These are phyloP conservation scores for Hymenoscyphus albidus DNA, from an alignment of 2,329 filamentous ascomycete species.

Conservation along the genomic window DNA sequence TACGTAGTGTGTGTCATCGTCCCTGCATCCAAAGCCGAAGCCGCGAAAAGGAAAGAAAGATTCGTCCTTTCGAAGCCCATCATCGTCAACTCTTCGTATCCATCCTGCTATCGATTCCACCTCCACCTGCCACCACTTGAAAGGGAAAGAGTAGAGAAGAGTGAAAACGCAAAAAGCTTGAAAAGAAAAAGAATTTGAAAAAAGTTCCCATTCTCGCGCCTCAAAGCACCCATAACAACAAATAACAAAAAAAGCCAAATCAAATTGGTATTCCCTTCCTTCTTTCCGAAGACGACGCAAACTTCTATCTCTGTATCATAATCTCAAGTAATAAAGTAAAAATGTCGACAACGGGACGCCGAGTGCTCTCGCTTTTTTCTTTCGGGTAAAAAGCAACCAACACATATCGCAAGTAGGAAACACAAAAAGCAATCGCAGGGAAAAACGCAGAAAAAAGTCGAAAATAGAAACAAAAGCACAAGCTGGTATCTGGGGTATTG, in stretches of 20 bases:
- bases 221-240: conserved; percentile 11
- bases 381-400: conserved; percentile 16
- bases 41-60: conserved; percentile 2
- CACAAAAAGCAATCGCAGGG: conserved; percentile 9
- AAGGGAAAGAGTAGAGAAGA: conserved; percentile 5
- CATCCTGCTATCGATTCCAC: background rate
- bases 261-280: conserved; percentile 35
- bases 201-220: conserved; percentile 16
- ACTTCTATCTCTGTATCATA: conserved; percentile 32
- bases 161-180: background rate
- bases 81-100: background rate
- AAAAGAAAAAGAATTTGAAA: background rate
- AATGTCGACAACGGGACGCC: conserved; percentile 17
- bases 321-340: conserved; percentile 13
- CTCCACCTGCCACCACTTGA: background rate
- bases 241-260: conserved; percentile 24
- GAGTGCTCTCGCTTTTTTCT: conserved; percentile 26
- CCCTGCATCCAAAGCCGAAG: conserved; percentile 10
- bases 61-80: background rate
- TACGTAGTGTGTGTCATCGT: conserved; percentile 1
- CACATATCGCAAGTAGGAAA: conserved; percentile 10
- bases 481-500: conserved; percentile 34
- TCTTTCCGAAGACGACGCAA: conserved; percentile 25
- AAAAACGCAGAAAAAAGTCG: conserved; percentile 23
- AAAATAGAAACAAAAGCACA: conserved; percentile 26